Evolutionary conservation across 2,329 filamentous ascomycete genomes (phyloP).

Genomic region (Sporothrix euskadiensis): DNA sequence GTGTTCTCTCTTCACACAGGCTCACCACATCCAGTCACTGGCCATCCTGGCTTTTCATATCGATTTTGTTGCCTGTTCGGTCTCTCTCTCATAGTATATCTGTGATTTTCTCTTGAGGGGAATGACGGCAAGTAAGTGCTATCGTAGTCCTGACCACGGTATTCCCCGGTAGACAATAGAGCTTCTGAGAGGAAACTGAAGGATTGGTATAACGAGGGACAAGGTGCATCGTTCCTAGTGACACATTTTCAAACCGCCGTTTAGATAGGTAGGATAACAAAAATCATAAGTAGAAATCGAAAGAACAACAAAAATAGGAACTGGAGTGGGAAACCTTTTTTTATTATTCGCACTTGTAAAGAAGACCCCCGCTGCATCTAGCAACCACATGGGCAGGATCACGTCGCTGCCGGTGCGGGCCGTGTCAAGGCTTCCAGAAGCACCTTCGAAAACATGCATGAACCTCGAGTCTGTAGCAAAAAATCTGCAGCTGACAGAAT

Average conservation of each 20-base stretch:
- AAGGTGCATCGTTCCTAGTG: neutral
- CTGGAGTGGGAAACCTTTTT: neutral
- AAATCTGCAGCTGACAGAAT: neutral
- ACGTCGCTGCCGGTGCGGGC: neutral
- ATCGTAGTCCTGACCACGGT: neutral
- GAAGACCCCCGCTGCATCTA: neutral
- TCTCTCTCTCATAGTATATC: neutral
- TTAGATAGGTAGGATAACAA: neutral
- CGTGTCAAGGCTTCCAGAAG: slow-evolving; percentile 4
- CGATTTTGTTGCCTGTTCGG: neutral
- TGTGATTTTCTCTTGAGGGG: neutral
- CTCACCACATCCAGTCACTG: neutral
- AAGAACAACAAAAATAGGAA: neutral
- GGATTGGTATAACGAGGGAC: slow-evolving; percentile 10
- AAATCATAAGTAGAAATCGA: neutral
- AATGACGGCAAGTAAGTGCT: neutral
- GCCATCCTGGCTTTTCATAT: neutral
- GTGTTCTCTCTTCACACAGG: neutral
- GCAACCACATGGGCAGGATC: neutral
- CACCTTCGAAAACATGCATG: neutral
- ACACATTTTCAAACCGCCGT: neutral
- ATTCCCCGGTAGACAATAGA: neutral
- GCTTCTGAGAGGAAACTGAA: neutral
- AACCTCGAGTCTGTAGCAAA: neutral
- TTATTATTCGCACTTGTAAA: neutral